phyloP scores from a whole-genome alignment of 495 filamentous ascomycete genomes.

The Penicillium verhagenii region DNA sequence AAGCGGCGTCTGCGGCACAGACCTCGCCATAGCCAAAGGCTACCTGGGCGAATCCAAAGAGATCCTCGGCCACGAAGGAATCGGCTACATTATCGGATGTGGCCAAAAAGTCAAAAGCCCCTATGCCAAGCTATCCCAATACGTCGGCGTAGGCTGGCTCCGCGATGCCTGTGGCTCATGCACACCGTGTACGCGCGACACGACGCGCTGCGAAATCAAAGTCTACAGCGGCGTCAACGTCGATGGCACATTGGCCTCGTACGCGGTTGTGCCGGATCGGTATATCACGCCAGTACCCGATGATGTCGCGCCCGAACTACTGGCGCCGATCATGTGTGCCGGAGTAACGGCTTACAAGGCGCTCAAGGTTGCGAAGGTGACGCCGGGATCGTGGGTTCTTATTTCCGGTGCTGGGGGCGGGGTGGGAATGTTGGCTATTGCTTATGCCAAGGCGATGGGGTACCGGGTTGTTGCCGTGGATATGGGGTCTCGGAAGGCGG shows the following conservation, averaged over 20 bases:
- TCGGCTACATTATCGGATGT: neutral
- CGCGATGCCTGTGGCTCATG: neutral
- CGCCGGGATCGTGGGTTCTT: constrained; percentile 75
- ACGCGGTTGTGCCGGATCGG: neutral
- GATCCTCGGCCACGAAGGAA: neutral
- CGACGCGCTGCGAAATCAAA: neutral
- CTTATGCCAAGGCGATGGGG: constrained; percentile 91
- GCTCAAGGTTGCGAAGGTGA: constrained; percentile 74
- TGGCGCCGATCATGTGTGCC: constrained; percentile 71
- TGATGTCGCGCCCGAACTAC: neutral
- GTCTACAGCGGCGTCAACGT: neutral
- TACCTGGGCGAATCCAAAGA: neutral
- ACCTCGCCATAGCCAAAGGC: neutral
- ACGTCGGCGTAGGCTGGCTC: neutral
- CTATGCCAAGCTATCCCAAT: neutral
- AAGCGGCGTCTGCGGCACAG: neutral
- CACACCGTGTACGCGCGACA: neutral
- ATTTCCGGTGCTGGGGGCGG: constrained; percentile 90
- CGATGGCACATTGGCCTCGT: neutral
- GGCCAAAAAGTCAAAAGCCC: neutral
- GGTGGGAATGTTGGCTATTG: constrained; percentile 75
- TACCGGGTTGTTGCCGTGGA: constrained; percentile 76
- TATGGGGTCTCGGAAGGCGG: constrained; percentile 80
- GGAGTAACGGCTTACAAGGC: constrained; percentile 95
- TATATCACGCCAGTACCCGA: neutral